phyloP scores from a whole-genome alignment of 805 yeast genomes.

The Saccharomycopsis sp. region DNA sequence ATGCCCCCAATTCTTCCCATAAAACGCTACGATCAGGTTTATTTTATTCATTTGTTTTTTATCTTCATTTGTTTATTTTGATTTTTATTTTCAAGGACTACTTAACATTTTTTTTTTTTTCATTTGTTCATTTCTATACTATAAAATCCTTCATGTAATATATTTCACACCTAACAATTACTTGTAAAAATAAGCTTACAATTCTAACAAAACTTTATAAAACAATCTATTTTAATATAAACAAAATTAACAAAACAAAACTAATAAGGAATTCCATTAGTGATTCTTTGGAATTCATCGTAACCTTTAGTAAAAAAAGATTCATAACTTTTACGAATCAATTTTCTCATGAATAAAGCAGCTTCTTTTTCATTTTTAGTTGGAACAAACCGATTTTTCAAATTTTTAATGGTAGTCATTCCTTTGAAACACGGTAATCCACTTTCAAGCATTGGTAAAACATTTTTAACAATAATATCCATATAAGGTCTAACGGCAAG shows the following conservation, averaged over 20 bases:
- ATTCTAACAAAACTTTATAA: neutral
- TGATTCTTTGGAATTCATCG: conserved; percentile 92
- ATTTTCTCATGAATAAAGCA: conserved; percentile 59
- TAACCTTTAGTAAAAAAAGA: conserved; percentile 87
- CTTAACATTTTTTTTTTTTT: no score
- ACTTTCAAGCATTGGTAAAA: conserved; percentile 85
- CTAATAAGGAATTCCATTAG: conserved; percentile 93
- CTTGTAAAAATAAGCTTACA: neutral
- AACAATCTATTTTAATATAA: no score
- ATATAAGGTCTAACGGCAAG: conserved; percentile 81
- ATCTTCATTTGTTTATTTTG: no score
- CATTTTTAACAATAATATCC: conserved; percentile 76
- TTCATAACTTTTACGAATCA: conserved; percentile 75
- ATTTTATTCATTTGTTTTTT: no score
- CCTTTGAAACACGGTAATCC: conserved; percentile 96
- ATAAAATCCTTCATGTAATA: neutral
- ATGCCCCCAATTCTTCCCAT: no score
- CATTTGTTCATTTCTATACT: neutral
- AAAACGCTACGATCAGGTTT: no score
- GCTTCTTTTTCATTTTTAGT: conserved; percentile 78
- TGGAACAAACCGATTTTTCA: conserved; percentile 73
- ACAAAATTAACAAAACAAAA: neutral
- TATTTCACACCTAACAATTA: neutral
- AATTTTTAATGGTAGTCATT: conserved; percentile 62
- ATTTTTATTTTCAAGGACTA: no score